Base-by-base conservation (phyloP, 2,329 filamentous ascomycete genomes). In the Colletotrichum liaoningense region DNA sequence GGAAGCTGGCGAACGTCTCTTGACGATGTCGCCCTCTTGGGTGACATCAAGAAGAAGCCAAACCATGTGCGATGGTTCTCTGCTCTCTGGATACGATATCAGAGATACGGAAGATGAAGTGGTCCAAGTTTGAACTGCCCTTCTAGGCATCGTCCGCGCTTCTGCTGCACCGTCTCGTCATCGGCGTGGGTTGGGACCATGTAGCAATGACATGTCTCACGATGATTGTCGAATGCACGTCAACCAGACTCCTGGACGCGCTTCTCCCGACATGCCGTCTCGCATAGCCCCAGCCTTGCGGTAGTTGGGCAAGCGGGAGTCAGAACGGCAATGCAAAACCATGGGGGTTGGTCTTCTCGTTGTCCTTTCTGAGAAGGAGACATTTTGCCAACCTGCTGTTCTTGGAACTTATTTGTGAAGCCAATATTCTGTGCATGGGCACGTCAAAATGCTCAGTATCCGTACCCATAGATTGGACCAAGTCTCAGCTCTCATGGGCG, bases 11-110 rank as follows among this genome's bases (percentile, higher is more conserved):
- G 46, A 46, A 16, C n/a, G 28, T 52, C 14, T 35, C 28, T 64
- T 16, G 52, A 54, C 63, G 46, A 62, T 57, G 69, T 68, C 28
- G 69, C 49, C 26, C 28, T 68, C 49, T 59, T 49, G 57, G 49
- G 49, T 55, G 35, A 52, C 19, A 26, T 57, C 64, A 52, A 19
- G 22, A 57, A 58, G 30, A 24, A 62, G 46, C 46, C 42, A 56
- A 38, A 56, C 8, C 57, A 57, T 57, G 28, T 8, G 22, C 33
- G 49, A 54, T 24, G 24, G 56, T 26, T 26, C 56, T 63, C 26
- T 52, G 7, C 30, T 28, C 56, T 63, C 26, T 52, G 7, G 14
- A 55, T 55, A n/a, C 62, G 30, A 42, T 63, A 16, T 16, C 60
- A 52, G 49, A 30, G 19, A 63, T 22, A n/a, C n/a, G 35, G 26